phyloP scores from a whole-genome alignment of 164 flowering plant species.

The Vitis labrusca region DNA sequence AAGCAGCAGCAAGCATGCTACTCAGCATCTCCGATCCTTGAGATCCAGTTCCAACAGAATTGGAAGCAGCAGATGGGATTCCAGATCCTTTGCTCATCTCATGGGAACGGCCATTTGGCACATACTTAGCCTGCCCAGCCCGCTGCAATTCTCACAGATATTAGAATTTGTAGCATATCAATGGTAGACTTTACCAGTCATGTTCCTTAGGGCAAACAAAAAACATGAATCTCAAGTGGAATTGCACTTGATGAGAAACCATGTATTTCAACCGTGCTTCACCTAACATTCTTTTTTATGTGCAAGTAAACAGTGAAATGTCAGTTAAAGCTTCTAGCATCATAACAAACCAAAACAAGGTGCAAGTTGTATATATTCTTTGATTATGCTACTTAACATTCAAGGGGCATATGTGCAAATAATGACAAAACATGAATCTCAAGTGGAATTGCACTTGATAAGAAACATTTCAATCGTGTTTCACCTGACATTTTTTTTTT shows the following conservation, averaged over 20 bases:
- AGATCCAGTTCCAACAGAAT: slow-evolving; percentile 28
- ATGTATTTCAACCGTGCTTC: no score
- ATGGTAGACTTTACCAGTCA: not conserved
- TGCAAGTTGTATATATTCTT: no score
- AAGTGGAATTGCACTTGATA: not conserved
- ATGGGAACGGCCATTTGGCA: slow-evolving; percentile 43
- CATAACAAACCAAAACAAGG: no score
- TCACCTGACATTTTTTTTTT: no score
- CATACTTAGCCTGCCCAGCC: slow-evolving; percentile 43
- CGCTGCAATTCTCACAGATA: slow-evolving; percentile 25
- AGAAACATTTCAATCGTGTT: not conserved
- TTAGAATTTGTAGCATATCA: not conserved
- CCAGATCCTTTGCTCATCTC: slow-evolving; percentile 45
- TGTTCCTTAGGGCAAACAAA: not conserved
- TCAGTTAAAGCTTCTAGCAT: no score
- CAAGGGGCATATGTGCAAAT: not conserved
- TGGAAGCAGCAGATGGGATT: slow-evolving; percentile 28
- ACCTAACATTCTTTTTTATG: no score
- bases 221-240: not conserved
- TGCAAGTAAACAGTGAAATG: no score
- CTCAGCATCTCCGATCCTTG: slow-evolving; percentile 55
- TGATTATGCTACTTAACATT: no score
- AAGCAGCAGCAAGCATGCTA: slow-evolving; percentile 70
- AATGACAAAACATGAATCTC: not conserved
- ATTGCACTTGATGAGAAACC: not conserved